phyloP scores from a whole-genome alignment of 2,329 filamentous ascomycete species.

The Clarireedia paspali region DNA sequence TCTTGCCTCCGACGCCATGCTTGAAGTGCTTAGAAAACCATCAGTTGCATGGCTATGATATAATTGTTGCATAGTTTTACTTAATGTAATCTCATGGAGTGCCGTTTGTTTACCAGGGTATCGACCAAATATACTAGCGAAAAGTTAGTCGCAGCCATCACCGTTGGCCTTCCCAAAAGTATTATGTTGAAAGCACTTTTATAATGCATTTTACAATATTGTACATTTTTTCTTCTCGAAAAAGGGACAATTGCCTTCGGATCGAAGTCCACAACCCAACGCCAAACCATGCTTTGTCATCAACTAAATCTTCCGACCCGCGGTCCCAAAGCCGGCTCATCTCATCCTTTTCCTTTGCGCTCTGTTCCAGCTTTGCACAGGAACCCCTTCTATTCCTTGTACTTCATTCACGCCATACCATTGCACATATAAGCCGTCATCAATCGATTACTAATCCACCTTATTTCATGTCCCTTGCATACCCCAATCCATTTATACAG shows the following conservation, averaged over 20 bases:
- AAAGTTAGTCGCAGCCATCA: not conserved
- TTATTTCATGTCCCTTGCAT: not conserved
- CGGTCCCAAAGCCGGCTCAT: not conserved
- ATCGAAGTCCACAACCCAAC: conserved; percentile 23
- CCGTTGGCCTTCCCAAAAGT: too few species aligned
- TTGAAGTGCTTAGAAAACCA: too few species aligned
- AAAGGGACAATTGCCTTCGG: conserved; percentile 8
- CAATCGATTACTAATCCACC: not conserved
- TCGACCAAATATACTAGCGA: not conserved
- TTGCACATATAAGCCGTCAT: too few species aligned
- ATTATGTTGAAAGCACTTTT: conserved; percentile 1
- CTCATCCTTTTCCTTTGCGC: not conserved
- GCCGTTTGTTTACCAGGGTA: too few species aligned
- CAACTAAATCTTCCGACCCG: not conserved
- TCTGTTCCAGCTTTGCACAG: not conserved
- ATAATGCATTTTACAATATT: conserved; percentile 16
- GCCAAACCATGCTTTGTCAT: conserved; percentile 22
- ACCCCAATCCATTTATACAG: conserved; percentile 48
- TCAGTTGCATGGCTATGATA: too few species aligned
- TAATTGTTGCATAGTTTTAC: too few species aligned
- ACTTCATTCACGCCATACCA: too few species aligned
- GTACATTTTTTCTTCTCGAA: not conserved
- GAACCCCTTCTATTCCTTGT: too few species aligned
- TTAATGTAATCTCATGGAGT: too few species aligned
- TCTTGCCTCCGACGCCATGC: too few species aligned